A percentile compares a stretch with the other conserved stretches of the same genome.
Evolutionary conservation across 164 flowering plant species (phyloP).

Genomic region (Sedum album): DNA sequence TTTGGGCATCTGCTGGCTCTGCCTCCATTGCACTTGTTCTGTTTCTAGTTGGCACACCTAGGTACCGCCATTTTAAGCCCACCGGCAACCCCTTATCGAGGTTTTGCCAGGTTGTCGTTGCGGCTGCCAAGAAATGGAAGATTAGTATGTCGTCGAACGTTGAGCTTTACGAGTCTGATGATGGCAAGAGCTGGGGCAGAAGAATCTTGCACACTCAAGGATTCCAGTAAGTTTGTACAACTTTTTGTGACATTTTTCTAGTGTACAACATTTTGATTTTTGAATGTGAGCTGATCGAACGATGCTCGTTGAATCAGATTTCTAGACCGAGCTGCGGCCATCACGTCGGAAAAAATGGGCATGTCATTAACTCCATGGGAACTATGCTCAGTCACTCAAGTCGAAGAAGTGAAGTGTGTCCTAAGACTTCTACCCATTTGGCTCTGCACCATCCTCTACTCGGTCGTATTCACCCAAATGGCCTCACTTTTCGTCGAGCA

Average conservation of each 20-base stretch:
- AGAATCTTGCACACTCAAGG: constrained; percentile 48
- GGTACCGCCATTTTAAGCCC: constrained; percentile 48
- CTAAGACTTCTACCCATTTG: constrained; percentile 64
- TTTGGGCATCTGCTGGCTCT: constrained; percentile 50
- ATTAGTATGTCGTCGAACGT: constrained; percentile 12
- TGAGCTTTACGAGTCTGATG: constrained; percentile 30
- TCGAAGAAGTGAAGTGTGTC: constrained; percentile 72
- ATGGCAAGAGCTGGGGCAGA: constrained; percentile 20
- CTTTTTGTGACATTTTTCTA: background rate
- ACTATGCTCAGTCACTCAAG: constrained; percentile 61
- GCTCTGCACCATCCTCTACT: constrained; percentile 65
- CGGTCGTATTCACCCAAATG: constrained; percentile 72
- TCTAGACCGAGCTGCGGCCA: constrained; percentile 54
- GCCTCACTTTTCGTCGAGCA: constrained; percentile 70
- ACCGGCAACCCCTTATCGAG: constrained; percentile 56
- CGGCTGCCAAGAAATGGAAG: constrained; percentile 46
- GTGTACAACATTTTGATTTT: background rate
- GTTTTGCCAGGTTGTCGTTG: constrained; percentile 43
- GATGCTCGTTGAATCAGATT: constrained; percentile 24
- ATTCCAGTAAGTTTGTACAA: constrained; percentile 35
- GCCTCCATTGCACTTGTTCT: constrained; percentile 36
- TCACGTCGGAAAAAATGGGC: constrained; percentile 13
- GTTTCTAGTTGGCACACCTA: constrained; percentile 44
- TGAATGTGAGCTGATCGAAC: background rate
- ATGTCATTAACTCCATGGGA: constrained; percentile 28